These are phyloP conservation scores for Aspergillus steynii DNA, from an alignment of 495 filamentous ascomycete genomes.

Conservation along the genomic window DNA sequence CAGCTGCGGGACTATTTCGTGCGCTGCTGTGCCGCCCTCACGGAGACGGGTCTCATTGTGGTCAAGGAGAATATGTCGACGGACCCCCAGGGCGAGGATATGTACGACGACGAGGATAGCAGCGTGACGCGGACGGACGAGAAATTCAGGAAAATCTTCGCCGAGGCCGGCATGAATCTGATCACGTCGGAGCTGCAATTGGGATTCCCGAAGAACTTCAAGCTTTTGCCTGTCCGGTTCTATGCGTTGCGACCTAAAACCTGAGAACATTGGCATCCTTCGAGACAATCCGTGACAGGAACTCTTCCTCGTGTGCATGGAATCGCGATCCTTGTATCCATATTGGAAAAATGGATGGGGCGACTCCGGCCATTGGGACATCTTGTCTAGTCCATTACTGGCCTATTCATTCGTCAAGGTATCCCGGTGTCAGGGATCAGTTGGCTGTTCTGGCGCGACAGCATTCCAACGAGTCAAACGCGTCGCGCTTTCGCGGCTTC, in stretches of 20 bases:
- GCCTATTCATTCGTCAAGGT: neutral
- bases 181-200: slow-evolving; percentile 73
- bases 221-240: slow-evolving; percentile 67
- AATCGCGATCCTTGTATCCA: neutral
- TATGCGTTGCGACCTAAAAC: slow-evolving; percentile 59
- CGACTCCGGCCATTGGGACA: neutral
- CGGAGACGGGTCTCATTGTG: slow-evolving; percentile 58
- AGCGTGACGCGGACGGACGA: slow-evolving; percentile 76
- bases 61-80: slow-evolving; percentile 87
- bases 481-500: neutral
- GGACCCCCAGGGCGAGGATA: slow-evolving; percentile 53
- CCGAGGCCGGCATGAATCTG: slow-evolving; percentile 64
- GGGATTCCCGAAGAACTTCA: slow-evolving; percentile 65
- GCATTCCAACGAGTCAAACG: neutral
- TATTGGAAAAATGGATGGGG: neutral
- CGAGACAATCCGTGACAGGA: neutral
- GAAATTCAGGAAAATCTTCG: slow-evolving; percentile 70
- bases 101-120: slow-evolving; percentile 77
- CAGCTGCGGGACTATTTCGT: slow-evolving; percentile 69
- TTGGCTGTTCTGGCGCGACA: neutral
- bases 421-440: neutral
- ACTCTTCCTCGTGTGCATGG: neutral
- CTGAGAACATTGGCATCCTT: neutral
- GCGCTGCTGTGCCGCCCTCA: slow-evolving; percentile 59
- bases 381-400: neutral